Base-by-base conservation (phyloP, 345 rosid genomes). In the Erodium maritimum region DNA sequence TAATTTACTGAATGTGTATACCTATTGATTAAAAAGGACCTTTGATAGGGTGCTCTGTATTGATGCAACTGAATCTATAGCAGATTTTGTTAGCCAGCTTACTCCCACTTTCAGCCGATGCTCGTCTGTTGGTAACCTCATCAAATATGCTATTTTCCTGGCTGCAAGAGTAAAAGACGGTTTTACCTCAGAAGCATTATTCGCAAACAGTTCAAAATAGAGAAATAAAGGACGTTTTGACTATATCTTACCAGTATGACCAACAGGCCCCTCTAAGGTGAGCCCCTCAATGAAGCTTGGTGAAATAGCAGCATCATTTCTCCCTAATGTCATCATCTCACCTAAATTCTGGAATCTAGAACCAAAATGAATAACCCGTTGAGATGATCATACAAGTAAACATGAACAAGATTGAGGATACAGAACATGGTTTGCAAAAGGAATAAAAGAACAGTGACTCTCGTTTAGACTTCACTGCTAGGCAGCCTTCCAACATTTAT, bases 291-390 rank as follows among this genome's bases (percentile, higher is more conserved):
- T 68, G 73, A 91, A 88, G 74, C 87, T 88, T 34, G 96, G 96
- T 8, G 98, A 71, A 59, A 91, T 63, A 20, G 98, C 93, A 45
- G 83, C 98, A 52, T 91, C 90, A 29, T 71, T 80, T 83, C 85
- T 80, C 50, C 96, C 98, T 23, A 91, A 79, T 22, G 78, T 86
- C 95, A 91, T 88, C 98, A 91, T 91, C 77, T 91, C 98, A 34
- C 98, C 96, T 22, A 91, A 69, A 63, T 88, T 88, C 69, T 91
- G 96, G 65, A 82, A 91, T 79, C 98, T 91, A 80, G 46, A 54
- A 63, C 48, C n/a, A 25, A 23, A 53, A 58, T n/a, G 21, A 24
- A 52, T 48, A 25, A 50, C 22, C 50, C 53, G 16, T 21, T 19
- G 7, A 5, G 20, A 9, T 56, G 17, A 5, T 13, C 18, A 22